Evolutionary conservation across 106 monocot species (phyloP), one percentile per base, ranked within the genome.

Genomic region (Alisma plantagoaquatica): DNA sequence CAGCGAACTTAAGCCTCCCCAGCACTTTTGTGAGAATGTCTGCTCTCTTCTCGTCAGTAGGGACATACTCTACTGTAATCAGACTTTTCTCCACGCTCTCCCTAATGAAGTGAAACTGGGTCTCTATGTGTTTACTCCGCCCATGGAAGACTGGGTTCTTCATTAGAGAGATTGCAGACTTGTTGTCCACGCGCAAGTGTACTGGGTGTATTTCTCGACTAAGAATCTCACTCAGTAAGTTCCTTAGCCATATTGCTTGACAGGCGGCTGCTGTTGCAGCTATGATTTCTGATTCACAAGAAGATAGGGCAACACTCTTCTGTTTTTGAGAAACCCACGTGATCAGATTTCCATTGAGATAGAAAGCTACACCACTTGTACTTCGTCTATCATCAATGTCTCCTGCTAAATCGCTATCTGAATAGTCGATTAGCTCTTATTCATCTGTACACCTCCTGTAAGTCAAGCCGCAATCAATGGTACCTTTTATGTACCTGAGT

Each of bases 401-500:
- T n/a, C n/a, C n/a, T n/a, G n/a, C 43, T 17, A 63, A 22, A n/a
- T 52, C 35, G 29, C 63, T 51, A 27, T 63, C 43, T 1, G 26
- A 51, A 33, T 63, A 51, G 6, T 47, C 42, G 28, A 22, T 30
- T n/a, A 49, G 16, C 17, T 17, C 38, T 53, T 43, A 35, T 23
- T 17, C 29, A 21, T 23, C 25, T 54, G 7, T 19, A 38, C 27
- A 28, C 21, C 20, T 27, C 2, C 7, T 15, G 32, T 31, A 65
- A 19, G 26, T 31, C 1, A 62, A 35, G 1, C 63, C 63, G 29
- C 18, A 64, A 28, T 53, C 4, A 1, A 50, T 32, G 16, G 43
- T 33, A 7, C 67, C 67, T 21, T 57, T 49, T 27, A 67, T 23
- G 22, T 66, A 66, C 11, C 56, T 28, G 7, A 66, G 66, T 11